Percentiles rank a stretch among this genome's conserved stretches.
Evolutionary conservation across 306 rosid genomes (phyloP).

Genomic region (Potentilla sterilis): DNA sequence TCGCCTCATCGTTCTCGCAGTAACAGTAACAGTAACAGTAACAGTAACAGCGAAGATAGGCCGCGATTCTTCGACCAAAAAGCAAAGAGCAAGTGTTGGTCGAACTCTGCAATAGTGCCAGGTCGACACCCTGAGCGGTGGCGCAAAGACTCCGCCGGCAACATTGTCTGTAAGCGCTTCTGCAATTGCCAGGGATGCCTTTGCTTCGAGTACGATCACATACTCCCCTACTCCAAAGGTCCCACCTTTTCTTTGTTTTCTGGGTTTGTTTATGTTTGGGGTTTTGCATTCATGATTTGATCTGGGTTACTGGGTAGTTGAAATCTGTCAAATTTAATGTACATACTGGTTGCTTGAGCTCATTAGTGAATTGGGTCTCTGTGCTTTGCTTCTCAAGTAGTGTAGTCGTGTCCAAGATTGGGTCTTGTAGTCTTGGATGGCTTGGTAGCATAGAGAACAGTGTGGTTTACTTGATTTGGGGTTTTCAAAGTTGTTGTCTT

Average conservation of each 20-base stretch:
- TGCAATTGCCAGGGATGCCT: slow-evolving; percentile 87
- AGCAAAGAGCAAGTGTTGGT: slow-evolving; percentile 68
- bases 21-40: slow-evolving; percentile 8
- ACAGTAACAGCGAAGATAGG: slow-evolving; percentile 39
- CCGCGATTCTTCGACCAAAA: slow-evolving; percentile 65
- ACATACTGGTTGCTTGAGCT: slow-evolving; percentile 8
- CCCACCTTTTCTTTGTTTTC: neutral
- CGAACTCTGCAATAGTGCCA: slow-evolving; percentile 57
- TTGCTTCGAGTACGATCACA: slow-evolving; percentile 94
- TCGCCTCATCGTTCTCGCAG: slow-evolving; percentile 53
- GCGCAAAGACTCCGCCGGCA: slow-evolving; percentile 93
- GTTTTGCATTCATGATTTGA: neutral
- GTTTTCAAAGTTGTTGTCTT: neutral
- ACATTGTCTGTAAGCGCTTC: slow-evolving; percentile 89
- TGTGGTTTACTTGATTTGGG: neutral
- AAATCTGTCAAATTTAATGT: neutral
- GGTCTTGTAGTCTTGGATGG: neutral
- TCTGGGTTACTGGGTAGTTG: neutral
- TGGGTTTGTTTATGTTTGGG: neutral
- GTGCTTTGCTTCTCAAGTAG: slow-evolving; percentile 2
- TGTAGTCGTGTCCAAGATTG: neutral
- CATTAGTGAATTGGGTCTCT: neutral
- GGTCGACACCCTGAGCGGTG: slow-evolving; percentile 98
- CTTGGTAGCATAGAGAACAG: neutral
- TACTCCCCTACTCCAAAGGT: slow-evolving; percentile 88